These are phyloP conservation scores for Oidiodendron maius DNA, from an alignment of 495 filamentous ascomycete species.

Conservation along the genomic window DNA sequence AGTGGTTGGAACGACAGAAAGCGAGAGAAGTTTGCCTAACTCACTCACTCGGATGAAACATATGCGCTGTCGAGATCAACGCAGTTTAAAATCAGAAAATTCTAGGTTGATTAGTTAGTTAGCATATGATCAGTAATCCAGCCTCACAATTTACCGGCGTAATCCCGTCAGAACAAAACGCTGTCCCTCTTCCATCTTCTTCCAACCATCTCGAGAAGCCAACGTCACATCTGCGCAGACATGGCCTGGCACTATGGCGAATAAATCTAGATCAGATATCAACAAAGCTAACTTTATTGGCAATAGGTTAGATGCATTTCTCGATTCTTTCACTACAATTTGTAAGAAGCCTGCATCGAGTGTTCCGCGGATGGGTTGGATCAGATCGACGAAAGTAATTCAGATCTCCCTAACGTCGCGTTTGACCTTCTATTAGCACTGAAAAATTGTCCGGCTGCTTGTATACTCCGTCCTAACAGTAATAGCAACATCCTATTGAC, in stretches of 20 bases:
- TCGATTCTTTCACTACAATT: slow-evolving; percentile 6
- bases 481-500: too few relatives aligned
- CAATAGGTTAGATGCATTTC: slow-evolving; percentile 7
- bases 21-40: too few relatives aligned
- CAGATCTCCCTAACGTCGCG: neutral
- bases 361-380: slow-evolving; percentile 2
- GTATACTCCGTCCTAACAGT: too few relatives aligned
- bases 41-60: too few relatives aligned
- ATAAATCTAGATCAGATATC: slow-evolving; percentile 12
- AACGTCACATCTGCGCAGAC: slow-evolving; percentile 7
- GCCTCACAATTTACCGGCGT: too few relatives aligned
- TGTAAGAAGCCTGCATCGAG: slow-evolving; percentile 2
- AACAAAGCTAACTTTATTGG: slow-evolving; percentile 7
- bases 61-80: too few relatives aligned
- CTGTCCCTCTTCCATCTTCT: neutral
- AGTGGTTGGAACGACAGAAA: too few relatives aligned
- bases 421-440: slow-evolving; percentile 5
- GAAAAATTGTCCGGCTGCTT: too few relatives aligned
- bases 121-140: too few relatives aligned
- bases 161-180: neutral
- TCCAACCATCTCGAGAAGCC: too few relatives aligned
- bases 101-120: too few relatives aligned
- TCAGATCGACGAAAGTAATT: slow-evolving; percentile 7
- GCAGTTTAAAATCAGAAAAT: too few relatives aligned
- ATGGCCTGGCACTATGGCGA: slow-evolving; percentile 7